Conservation (phyloP, 805 yeast genomes). For the Tetrapisispora taiwanensis region DNA sequence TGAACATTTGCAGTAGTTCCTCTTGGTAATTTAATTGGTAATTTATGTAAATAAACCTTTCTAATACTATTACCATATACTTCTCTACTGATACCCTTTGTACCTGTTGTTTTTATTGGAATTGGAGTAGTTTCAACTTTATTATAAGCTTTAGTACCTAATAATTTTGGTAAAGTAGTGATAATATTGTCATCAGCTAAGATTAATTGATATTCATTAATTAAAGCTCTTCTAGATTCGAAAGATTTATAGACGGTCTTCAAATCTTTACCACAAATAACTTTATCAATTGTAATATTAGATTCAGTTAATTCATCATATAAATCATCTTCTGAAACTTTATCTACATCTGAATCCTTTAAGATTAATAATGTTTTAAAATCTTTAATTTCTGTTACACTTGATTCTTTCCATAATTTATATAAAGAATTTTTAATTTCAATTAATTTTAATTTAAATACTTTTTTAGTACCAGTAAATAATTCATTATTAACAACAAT, state of each 20-base stretch:
- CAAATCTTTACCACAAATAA: constrained; percentile 63
- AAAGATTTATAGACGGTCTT: constrained; percentile 81
- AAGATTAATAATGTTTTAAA: constrained; percentile 31
- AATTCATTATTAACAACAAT: constrained; percentile 58
- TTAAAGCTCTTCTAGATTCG: constrained; percentile 75
- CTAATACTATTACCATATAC: constrained; percentile 50
- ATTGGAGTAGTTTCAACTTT: constrained; percentile 55
- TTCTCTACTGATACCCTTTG: constrained; percentile 32
- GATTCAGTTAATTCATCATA: constrained; percentile 50
- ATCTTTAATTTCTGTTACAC: constrained; percentile 26
- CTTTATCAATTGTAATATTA: constrained; percentile 31
- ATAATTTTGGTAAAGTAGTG: constrained; percentile 66
- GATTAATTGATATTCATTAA: constrained; percentile 60
- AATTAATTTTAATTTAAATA: constrained; percentile 46
- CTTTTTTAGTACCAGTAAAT: constrained; percentile 42
- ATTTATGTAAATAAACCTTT: constrained; percentile 43
- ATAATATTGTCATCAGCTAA: constrained; percentile 76
- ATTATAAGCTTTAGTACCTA: constrained; percentile 82
- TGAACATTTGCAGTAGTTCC: constrained; percentile 58
- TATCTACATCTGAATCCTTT: constrained; percentile 32
- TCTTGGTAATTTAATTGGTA: constrained; percentile 59
- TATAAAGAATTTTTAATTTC: constrained; percentile 29
- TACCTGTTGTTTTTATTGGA: constrained; percentile 41
- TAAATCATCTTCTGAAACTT: constrained; percentile 40
- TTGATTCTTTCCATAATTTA: constrained; percentile 22